Evolutionary conservation across 148 eudicot species (phyloP).

Genomic region (Vaccinium macrocarpon): DNA sequence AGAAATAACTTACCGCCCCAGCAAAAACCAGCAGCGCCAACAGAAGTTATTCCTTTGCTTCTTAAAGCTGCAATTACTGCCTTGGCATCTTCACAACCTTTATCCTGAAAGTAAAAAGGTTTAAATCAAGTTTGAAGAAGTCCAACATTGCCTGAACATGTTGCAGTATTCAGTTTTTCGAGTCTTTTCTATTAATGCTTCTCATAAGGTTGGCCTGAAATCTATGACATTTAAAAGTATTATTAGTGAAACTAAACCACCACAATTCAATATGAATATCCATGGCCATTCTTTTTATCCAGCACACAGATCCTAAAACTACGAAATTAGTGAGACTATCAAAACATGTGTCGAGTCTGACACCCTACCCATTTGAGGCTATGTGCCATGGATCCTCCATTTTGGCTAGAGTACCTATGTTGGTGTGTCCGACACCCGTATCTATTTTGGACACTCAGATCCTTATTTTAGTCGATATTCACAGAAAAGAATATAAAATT

Average conservation of each 20-base stretch:
- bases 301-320: not conserved
- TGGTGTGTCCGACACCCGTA: too few species aligned
- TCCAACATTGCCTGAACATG: not conserved
- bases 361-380: not conserved
- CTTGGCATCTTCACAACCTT: constrained; percentile 41
- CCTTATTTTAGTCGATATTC: too few species aligned
- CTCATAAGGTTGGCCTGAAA: not conserved
- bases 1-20: constrained; percentile 35
- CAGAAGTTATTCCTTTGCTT: constrained; percentile 26
- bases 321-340: not conserved
- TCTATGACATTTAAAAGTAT: not conserved
- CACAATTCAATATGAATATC: not conserved
- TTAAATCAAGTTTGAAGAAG: not conserved
- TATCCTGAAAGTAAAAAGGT: constrained; percentile 22
- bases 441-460: too few species aligned
- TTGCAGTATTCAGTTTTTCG: not conserved
- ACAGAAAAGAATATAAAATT: too few species aligned
- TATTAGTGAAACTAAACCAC: not conserved
- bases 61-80: constrained; percentile 28
- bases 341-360: not conserved
- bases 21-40: constrained; percentile 47
- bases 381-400: too few species aligned
- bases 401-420: too few species aligned
- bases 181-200: not conserved
- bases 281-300: not conserved